Evolutionary conservation across 495 filamentous ascomycete genomes (phyloP), one percentile per base, ranked within the genome.

Genomic region (Aspergillus steynii): DNA sequence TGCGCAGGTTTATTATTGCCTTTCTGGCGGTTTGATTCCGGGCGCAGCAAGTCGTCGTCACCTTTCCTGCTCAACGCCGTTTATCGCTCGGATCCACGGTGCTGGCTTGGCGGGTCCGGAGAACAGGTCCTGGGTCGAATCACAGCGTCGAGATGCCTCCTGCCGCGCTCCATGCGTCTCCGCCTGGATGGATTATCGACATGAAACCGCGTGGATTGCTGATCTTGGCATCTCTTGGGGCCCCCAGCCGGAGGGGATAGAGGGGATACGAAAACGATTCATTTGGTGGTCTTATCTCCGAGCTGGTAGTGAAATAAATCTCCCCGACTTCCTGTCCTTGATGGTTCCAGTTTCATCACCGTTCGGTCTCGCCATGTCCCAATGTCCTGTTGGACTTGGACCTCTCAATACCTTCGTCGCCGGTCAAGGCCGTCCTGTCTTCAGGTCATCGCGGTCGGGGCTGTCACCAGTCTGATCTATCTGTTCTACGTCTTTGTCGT

Each of bases 351-450:
- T 31, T 51, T 27, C 29, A 20, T n/a, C 29, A 26, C 28, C 26
- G 14, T n/a, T 47, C 28, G 1, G 26, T 56, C 42, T 60, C 63
- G 64, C 64, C 52, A 74, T 76, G 68, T 65, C 60, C 68, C 64
- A 68, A 76, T 76, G 74, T 71, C 58, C 57, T 53, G 55, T 55
- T 57, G 65, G 60, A 62, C 60, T 48, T 58, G 66, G 66, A 55
- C 50, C 47, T 59, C 61, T 42, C 62, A 65, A 54, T 65, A 61
- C 61, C 56, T 58, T 51, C 27, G 53, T 56, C 63, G 64, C 63
- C 64, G 58, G 50, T 63, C 57, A 34, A 67, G 71, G 67, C 61
- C 63, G 27, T 55, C 56, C n/a, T 50, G 66, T 29, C 46, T 63
- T 37, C 59, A 65, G 42, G 54, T 71, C 27, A 34, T 58, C 15